Percentiles rank a stretch among this genome's conserved stretches.
These are phyloP conservation scores for Penicillium macrosclerotiorum DNA, from an alignment of 495 filamentous ascomycete species.

Conservation along the genomic window DNA sequence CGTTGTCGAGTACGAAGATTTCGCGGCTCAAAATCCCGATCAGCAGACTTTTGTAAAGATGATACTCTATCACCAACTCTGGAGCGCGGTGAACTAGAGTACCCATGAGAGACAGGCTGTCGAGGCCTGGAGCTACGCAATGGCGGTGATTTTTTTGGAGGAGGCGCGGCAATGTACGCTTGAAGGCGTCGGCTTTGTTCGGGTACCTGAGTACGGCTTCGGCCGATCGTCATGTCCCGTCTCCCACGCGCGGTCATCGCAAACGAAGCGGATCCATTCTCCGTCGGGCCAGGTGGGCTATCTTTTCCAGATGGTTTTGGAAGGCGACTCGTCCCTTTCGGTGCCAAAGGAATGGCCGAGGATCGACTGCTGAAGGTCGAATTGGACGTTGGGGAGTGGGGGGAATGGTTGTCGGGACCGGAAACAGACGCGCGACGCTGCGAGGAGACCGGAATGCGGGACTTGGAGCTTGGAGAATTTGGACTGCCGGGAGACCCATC, in stretches of 20 bases:
- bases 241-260: conserved; percentile 34
- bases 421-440: conserved; percentile 47
- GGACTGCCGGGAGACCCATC: conserved; percentile 35
- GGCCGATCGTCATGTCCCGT: conserved; percentile 31
- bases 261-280: conserved; percentile 32
- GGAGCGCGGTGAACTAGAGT: conserved; percentile 62
- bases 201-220: conserved; percentile 33
- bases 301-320: conserved; percentile 41
- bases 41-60: conserved; percentile 35
- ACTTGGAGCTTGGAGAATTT: conserved; percentile 52
- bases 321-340: conserved; percentile 45
- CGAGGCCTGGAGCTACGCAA: conserved; percentile 80
- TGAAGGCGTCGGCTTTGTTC: conserved; percentile 52
- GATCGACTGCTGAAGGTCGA: conserved; percentile 42
- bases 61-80: conserved; percentile 52
- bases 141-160: conserved; percentile 65
- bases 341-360: conserved; percentile 32
- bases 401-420: conserved; percentile 42
- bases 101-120: conserved; percentile 73
- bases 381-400: conserved; percentile 44
- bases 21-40: conserved; percentile 28
- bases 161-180: conserved; percentile 65
- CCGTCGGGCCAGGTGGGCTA: conserved; percentile 29
- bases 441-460: conserved; percentile 57
- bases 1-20: conserved; percentile 37